Evolutionary conservation across 176 grass and related monocot genomes (phyloP), one percentile per base, ranked within the genome.

Genomic region (Aegilops sharonensis): DNA sequence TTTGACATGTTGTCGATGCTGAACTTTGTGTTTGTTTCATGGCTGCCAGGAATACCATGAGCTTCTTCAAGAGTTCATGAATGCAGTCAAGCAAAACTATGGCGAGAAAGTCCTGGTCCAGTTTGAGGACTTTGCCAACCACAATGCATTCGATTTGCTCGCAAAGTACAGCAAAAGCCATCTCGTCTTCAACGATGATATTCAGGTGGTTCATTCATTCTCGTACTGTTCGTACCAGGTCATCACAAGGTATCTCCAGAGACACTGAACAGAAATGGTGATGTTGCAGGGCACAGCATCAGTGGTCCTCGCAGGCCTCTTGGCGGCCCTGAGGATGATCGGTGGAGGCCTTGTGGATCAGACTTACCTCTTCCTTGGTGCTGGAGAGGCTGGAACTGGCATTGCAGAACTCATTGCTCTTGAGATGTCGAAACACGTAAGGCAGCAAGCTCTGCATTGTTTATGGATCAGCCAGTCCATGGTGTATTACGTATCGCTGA

Each of bases 111-210:
- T 95, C 47, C 93, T 95, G 17, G 47, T 91, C 87, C 93, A 98
- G 93, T 98, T 98, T 69, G 96, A 98, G 72, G 96, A 98, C 90
- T 98, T 95, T 45, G 96, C 96, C 4, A 98, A 98, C 78, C 93
- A 98, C 88, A 95, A 94, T 70, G 96, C 93, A 68, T 98, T 95
- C 69, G 96, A 98, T 72, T 78, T 98, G 88, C 96, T 98, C 18
- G 86, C 90, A 20, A 98, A 90, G 81, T 98, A 95, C 81, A 89
- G 91, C 93, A 94, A 98, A 84, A 94, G 84, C 54, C 96, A 98
- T 69, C 96, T 98, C 35, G 96, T 98, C 39, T 98, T 98, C 84
- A 98, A 98, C 21, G 96, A 98, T 59, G 93, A 98, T 13, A 98
- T 98, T 52, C 93, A 95, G 96, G 96, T 98, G 59, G 27, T 11